Percentiles rank a stretch among this genome's conserved stretches.
Evolutionary conservation across 257 asterid species (phyloP).

Genomic region (Sherardia arvensis): DNA sequence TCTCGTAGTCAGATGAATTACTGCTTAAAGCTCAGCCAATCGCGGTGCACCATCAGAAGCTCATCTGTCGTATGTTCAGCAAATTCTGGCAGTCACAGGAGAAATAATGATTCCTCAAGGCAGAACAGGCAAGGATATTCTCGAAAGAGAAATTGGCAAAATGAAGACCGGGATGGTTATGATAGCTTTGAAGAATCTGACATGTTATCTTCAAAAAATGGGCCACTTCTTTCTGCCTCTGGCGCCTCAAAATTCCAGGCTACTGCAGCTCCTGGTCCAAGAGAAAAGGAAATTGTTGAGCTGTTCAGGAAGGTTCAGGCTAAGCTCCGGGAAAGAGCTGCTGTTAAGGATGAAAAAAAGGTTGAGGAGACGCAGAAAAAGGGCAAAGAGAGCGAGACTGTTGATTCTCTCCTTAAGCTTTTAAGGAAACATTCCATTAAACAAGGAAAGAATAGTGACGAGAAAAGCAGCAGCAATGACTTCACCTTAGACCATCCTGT

Average conservation of each 20-base stretch:
- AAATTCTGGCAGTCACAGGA: slow-evolving; percentile 49
- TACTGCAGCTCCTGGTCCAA: slow-evolving; percentile 68
- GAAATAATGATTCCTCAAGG: slow-evolving; percentile 62
- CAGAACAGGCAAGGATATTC: slow-evolving; percentile 62
- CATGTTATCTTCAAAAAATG: slow-evolving; percentile 55
- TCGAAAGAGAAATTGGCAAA: slow-evolving; percentile 53
- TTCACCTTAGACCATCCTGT: slow-evolving; percentile 50
- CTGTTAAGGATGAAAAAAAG: slow-evolving; percentile 65
- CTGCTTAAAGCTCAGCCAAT: slow-evolving; percentile 29
- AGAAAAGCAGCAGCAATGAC: slow-evolving; percentile 29
- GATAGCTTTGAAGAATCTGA: slow-evolving; percentile 65
- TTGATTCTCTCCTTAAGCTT: slow-evolving; percentile 90
- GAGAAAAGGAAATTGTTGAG: slow-evolving; percentile 89
- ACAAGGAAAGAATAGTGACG: slow-evolving; percentile 52
- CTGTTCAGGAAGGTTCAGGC: slow-evolving; percentile 91
- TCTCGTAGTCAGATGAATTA: slow-evolving; percentile 29
- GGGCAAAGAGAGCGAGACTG: slow-evolving; percentile 81
- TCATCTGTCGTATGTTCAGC: slow-evolving; percentile 45
- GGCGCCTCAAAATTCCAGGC: slow-evolving; percentile 53
- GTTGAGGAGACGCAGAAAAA: slow-evolving; percentile 45
- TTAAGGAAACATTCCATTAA: slow-evolving; percentile 81
- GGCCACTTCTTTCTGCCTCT: slow-evolving; percentile 45
- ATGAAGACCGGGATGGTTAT: slow-evolving; percentile 49
- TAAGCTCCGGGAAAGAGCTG: slow-evolving; percentile 76
- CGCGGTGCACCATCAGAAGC: slow-evolving; percentile 34